Conservation (phyloP, 768 basidiomycete genomes). For the Kwoniella sp. region DNA sequence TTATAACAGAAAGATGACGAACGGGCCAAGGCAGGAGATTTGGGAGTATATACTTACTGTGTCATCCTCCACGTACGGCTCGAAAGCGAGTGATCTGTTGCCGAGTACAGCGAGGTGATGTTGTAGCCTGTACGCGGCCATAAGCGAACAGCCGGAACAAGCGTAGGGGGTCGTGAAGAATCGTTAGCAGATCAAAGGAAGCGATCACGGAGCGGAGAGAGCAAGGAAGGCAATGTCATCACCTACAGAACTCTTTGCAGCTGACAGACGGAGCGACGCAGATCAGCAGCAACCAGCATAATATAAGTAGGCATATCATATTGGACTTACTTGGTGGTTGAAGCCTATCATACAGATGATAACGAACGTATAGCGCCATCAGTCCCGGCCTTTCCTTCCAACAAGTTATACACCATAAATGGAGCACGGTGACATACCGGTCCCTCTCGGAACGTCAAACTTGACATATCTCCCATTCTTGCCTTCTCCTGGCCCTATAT, state of each 20-base stretch:
- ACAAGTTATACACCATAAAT: too few relatives aligned
- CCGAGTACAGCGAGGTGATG: constrained; percentile 49
- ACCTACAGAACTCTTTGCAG: constrained; percentile 51
- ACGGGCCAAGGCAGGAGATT: not conserved
- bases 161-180: too few relatives aligned
- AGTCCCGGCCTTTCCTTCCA: too few relatives aligned
- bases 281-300: not conserved
- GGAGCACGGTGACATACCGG: too few relatives aligned
- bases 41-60: constrained; percentile 47
- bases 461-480: constrained; percentile 43
- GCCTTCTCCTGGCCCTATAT: constrained; percentile 31
- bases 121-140: constrained; percentile 53
- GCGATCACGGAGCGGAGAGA: not conserved
- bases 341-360: constrained; percentile 29
- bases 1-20: not conserved
- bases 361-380: not conserved
- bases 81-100: constrained; percentile 50
- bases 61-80: constrained; percentile 48
- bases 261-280: constrained; percentile 11
- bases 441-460: constrained; percentile 52
- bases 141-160: too few relatives aligned
- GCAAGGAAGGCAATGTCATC: not conserved
- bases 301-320: not conserved
- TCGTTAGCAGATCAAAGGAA: not conserved
- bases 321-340: constrained; percentile 52